Conservation (phyloP, 2,329 filamentous ascomycete species). For the Verticillium klebahnii region DNA sequence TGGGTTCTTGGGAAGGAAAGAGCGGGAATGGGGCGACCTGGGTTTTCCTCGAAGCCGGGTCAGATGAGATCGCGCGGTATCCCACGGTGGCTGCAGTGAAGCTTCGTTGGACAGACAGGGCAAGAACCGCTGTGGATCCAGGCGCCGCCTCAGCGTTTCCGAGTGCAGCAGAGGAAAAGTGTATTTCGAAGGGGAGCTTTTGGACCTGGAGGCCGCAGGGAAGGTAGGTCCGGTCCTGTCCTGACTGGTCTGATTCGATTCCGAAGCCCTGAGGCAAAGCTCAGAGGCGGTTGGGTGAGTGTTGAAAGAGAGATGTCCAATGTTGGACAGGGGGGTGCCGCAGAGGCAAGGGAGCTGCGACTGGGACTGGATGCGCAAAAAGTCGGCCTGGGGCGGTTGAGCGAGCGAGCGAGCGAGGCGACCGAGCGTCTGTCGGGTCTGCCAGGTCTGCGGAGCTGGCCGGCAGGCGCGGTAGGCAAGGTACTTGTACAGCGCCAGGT, state of each 20-base stretch:
- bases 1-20: neutral
- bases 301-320: neutral
- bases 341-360: neutral
- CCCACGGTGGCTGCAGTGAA: neutral
- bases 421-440: neutral
- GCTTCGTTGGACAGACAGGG: neutral
- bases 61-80: neutral
- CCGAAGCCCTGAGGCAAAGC: neutral
- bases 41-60: neutral
- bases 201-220: neutral
- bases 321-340: neutral
- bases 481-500: neutral
- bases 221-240: constrained; percentile 2
- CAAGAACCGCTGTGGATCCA: neutral
- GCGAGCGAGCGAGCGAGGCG: neutral
- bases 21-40: neutral
- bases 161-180: constrained; percentile 2
- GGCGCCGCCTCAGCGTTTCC: constrained; percentile 6
- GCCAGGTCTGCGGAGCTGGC: neutral
- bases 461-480: neutral
- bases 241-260: neutral
- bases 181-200: neutral
- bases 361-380: neutral
- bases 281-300: neutral
- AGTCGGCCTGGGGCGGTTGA: neutral